Base-by-base conservation (phyloP, 2,329 filamentous ascomycete genomes). In the Xylariaceae sp. region DNA sequence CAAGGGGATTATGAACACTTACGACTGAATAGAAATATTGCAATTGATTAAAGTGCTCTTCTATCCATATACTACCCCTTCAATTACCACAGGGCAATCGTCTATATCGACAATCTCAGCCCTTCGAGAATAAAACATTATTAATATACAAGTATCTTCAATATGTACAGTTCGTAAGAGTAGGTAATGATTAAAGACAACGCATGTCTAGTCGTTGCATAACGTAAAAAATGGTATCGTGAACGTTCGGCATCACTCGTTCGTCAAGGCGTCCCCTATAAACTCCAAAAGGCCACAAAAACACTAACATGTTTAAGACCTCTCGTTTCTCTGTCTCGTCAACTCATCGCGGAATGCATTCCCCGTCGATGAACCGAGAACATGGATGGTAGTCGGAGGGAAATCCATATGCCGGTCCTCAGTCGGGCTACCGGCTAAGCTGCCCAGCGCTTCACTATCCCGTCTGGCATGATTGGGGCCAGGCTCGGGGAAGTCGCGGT, bases 291-390 rank as follows among this genome's bases (percentile, higher is more conserved):
- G 37, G 9, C 9, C 9, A 2, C 37, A 9, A 13, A 41, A 41
- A 10, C 37, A 41, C 13, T 41, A 41, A 4, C 9, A 2, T 10
- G 5, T 15, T 60, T 71, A 73, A 45, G 66, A 61, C 51, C 76
- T 74, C 67, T 77, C 74, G 41, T 71, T 64, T 9, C 79, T 69
- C 69, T 82, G 80, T 64, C 80, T 75, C 60, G 67, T 72, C 64
- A 82, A 59, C 72, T 83, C 80, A 3, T 82, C 79, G 0, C 79
- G 73, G 69, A 82, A 82, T 4, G 73, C 69, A 55, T 82, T 82
- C 4, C 62, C 62, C 0, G 60, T 57, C 13, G 55, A 18, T 4
- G 55, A 34, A 48, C 8, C 44, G 7, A 56, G 57, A 17, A 59
- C 57, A 15, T 50, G 52, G n/a, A 15, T 56, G 30, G 60, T 51